Evolutionary conservation across 495 filamentous ascomycete species (phyloP).

Genomic region (Penicillium ochrochloron): DNA sequence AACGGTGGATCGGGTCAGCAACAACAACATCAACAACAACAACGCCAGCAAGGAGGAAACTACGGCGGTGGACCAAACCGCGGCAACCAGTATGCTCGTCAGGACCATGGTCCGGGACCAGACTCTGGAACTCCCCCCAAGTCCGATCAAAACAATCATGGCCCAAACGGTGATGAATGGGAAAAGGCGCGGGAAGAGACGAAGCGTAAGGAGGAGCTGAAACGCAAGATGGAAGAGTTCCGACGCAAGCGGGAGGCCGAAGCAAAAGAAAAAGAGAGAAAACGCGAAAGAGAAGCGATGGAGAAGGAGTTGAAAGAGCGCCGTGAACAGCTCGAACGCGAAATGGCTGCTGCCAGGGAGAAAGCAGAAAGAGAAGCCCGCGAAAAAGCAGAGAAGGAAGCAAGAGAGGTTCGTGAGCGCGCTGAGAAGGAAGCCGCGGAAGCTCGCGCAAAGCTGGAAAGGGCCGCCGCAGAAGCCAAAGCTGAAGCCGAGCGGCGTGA

Average conservation of each 20-base stretch:
- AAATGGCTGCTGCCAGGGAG: constrained; percentile 51
- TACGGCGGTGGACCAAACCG: constrained; percentile 35
- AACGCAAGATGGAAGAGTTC: constrained; percentile 67
- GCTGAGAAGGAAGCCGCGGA: constrained; percentile 39
- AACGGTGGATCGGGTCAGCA: constrained; percentile 24
- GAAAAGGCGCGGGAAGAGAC: constrained; percentile 76
- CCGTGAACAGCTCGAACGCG: constrained; percentile 54
- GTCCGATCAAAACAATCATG: constrained; percentile 19
- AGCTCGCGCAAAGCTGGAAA: constrained; percentile 33
- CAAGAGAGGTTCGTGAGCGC: constrained; percentile 43
- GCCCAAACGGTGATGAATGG: constrained; percentile 58
- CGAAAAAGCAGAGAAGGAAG: constrained; percentile 46
- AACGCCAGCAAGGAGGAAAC: constrained; percentile 33
- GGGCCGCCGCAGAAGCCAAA: constrained; percentile 39
- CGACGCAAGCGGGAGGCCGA: constrained; percentile 52
- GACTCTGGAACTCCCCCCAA: constrained; percentile 27
- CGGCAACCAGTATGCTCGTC: constrained; percentile 43
- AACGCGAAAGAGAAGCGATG: constrained; percentile 56
- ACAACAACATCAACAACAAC: constrained; percentile 27
- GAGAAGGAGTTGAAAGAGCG: constrained; percentile 53
- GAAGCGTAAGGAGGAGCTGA: constrained; percentile 49
- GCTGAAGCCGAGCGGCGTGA: constrained; percentile 45
- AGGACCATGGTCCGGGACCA: constrained; percentile 30
- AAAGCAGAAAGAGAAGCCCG: constrained; percentile 51
- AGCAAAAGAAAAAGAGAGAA: constrained; percentile 49